Conservation (phyloP, 306 rosid species). For the Cicer bijugum region DNA sequence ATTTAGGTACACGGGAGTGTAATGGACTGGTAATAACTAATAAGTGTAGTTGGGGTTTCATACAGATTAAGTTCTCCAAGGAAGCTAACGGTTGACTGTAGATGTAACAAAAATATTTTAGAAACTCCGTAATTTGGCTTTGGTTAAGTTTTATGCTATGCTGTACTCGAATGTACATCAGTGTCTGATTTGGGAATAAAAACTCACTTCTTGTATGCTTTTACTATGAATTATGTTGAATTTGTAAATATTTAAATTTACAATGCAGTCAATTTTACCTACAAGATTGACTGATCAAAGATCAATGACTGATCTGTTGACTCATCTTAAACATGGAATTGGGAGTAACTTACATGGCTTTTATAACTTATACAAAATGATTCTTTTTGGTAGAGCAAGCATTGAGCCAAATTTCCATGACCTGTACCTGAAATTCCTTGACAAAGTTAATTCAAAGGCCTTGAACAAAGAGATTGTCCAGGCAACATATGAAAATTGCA, state of each 20-base stretch:
- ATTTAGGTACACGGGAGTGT: constrained; percentile 10
- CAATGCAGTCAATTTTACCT: neutral
- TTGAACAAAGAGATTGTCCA: constrained; percentile 86
- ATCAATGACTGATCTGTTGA: constrained; percentile 4
- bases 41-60: constrained; percentile 11
- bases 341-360: constrained; percentile 7
- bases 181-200: neutral
- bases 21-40: neutral
- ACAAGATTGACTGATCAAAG: constrained; percentile 4
- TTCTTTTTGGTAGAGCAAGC: constrained; percentile 75
- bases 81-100: constrained; percentile 22
- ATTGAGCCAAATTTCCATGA: constrained; percentile 98
- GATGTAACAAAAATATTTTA: neutral
- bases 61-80: constrained; percentile 5
- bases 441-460: constrained; percentile 79
- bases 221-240: neutral
- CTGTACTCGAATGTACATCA: neutral
- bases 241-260: neutral
- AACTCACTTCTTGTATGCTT: constrained; percentile 4
- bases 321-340: constrained; percentile 8
- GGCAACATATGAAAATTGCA: constrained; percentile 97
- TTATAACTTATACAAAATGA: neutral
- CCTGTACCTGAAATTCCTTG: constrained; percentile 87
- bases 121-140: constrained; percentile 20
- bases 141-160: neutral